Percentiles rank a stretch among this genome's conserved stretches.
Evolutionary conservation across 108 stramenopile species (phyloP).

Genomic region (Nannochloropsis gaditana): DNA sequence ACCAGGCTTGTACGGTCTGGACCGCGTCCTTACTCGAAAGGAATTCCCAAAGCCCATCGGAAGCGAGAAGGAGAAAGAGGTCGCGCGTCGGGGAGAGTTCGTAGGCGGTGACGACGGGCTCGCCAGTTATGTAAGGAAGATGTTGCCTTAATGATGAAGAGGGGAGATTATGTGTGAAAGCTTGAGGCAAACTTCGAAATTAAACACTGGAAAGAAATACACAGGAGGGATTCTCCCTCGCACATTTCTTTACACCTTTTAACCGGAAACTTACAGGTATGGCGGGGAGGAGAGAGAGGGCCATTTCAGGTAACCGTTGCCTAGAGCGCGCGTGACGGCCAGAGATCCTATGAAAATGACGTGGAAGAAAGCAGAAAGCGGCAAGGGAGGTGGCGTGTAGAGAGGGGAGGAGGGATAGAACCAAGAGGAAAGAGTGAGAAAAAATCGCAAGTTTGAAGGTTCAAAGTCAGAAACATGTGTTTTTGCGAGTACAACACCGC

Average conservation of each 20-base stretch:
- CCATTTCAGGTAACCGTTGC: slow-evolving; percentile 44
- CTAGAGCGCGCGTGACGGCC: slow-evolving; percentile 47
- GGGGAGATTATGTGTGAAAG: background rate
- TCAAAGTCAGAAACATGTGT: no score
- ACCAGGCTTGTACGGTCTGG: background rate
- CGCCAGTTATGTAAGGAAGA: slow-evolving; percentile 46
- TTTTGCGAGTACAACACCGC: background rate
- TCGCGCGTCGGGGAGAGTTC: slow-evolving; percentile 31
- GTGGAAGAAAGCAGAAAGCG: no score
- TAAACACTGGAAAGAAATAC: background rate
- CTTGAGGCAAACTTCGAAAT: background rate
- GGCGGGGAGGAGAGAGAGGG: slow-evolving; percentile 15
- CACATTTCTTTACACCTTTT: background rate
- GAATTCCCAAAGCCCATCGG: slow-evolving; percentile 48
- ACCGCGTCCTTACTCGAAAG: slow-evolving; percentile 34
- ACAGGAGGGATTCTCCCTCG: background rate
- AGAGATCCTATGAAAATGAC: slow-evolving; percentile 34
- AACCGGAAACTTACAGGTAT: background rate
- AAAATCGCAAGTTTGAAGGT: background rate
- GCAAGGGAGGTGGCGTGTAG: background rate
- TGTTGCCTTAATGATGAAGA: slow-evolving; percentile 19
- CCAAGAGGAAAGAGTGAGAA: background rate
- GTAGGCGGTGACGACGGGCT: slow-evolving; percentile 30
- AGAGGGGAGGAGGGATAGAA: background rate
- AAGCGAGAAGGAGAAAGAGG: slow-evolving; percentile 44